Percentiles rank a stretch among this genome's conserved stretches.
Evolutionary conservation across 2,329 filamentous ascomycete genomes (phyloP).

Genomic region (Fusarium gaditjirri): DNA sequence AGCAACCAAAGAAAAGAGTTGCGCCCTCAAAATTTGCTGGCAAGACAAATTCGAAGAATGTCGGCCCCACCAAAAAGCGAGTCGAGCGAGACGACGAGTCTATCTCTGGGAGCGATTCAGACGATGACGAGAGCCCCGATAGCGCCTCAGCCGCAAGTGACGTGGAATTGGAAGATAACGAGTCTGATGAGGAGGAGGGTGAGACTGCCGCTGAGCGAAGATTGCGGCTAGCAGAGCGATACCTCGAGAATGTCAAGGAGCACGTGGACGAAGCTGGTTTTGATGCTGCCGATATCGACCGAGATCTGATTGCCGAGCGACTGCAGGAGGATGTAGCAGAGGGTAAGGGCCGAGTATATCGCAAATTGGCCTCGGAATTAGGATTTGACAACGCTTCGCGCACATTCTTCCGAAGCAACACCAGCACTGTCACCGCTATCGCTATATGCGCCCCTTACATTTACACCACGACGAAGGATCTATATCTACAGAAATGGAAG

Average conservation of each 20-base stretch:
- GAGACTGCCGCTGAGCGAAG: constrained; percentile 93
- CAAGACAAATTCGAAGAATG: constrained; percentile 55
- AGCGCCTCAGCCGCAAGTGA: constrained; percentile 57
- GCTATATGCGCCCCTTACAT: constrained; percentile 82
- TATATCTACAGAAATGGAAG: constrained; percentile 88
- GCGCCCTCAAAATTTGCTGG: constrained; percentile 58
- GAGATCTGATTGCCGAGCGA: constrained; percentile 89
- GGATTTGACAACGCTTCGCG: constrained; percentile 74
- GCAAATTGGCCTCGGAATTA: constrained; percentile 78
- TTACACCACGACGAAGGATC: constrained; percentile 90
- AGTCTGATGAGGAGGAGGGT: constrained; percentile 79
- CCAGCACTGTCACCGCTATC: constrained; percentile 80
- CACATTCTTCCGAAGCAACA: constrained; percentile 82
- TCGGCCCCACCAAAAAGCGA: constrained; percentile 57
- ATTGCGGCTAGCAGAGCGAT: constrained; percentile 87
- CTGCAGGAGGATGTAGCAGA: constrained; percentile 93
- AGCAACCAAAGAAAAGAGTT: constrained; percentile 69
- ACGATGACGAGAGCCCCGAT: constrained; percentile 65
- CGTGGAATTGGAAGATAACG: constrained; percentile 56
- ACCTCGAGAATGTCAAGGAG: constrained; percentile 88
- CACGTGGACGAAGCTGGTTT: constrained; percentile 87
- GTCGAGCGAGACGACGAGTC: constrained; percentile 70
- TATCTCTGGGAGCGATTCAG: constrained; percentile 87
- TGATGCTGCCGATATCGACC: constrained; percentile 92
- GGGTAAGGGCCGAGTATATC: constrained; percentile 88